Base-by-base conservation (phyloP, 2,329 filamentous ascomycete species). In the Penicillium nordicum region DNA sequence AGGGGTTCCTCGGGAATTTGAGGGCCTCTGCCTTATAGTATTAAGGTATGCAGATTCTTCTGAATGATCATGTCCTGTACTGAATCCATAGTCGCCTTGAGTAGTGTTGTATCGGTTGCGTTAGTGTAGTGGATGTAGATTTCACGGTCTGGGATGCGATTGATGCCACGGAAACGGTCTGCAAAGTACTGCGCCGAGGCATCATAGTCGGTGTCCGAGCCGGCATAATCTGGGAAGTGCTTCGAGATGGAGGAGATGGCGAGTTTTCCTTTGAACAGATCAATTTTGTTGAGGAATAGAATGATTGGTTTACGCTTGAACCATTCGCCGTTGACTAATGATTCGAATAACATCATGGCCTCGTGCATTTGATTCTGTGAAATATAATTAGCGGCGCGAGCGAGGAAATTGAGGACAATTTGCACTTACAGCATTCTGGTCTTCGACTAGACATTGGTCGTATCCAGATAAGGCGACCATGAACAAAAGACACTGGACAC, bases 391-490 rank as follows among this genome's bases (percentile, higher is more conserved):
- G 53, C 38, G 32, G 47, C 36, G 50, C 5, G 16, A 38, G 18
- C 34, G 29, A 48, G 16, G 3, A 47, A 9, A 18, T 34, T 18
- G 18, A 21, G 29, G 23, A 47, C 11, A 48, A 21, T 21, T 18
- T 5, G 27, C n/a, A 80, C 90, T 79, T 81, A 96, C 92, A 61
- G 92, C 92, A 72, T 96, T 94, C 75, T 96, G 92, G 73, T 97
- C 93, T 77, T 97, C 93, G 4, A 97, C 91, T 47, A 97, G 79
- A 69, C 92, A 96, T 74, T 97, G 94, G 71, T 97, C 93, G 74
- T 97, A 97, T 57, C 93, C 93, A 62, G 92, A 96, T 66, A 97
- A 92, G 46, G 93, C 92, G 50, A 96, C 93, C 64, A 97, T 83
- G 77, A 97, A 97, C 40, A 97, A 80, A 52, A 97, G 81, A 65